Evolutionary conservation across 1,284 basidiomycete species (phyloP).

Genomic region (Cutaneotrichosporon sp.): DNA sequence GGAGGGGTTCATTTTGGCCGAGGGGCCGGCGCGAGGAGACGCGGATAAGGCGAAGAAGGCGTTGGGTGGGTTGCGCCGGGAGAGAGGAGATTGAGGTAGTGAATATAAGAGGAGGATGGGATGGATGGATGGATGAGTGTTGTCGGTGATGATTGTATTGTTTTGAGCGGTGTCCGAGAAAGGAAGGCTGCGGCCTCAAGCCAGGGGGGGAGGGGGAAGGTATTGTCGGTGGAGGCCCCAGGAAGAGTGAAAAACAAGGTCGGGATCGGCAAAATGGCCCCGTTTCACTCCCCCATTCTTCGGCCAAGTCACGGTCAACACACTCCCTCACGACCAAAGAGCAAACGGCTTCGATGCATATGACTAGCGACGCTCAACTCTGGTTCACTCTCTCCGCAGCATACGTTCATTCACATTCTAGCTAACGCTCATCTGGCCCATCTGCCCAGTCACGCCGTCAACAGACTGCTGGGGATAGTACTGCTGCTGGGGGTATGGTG

Average conservation of each 20-base stretch:
- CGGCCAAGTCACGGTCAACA: background rate
- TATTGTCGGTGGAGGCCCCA: background rate
- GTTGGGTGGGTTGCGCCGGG: background rate
- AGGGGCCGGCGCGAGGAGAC: background rate
- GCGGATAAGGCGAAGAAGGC: too few species aligned
- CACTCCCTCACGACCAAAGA: background rate
- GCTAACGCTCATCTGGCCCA: constrained; percentile 42
- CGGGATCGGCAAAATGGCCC: constrained; percentile 5
- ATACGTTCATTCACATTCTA: constrained; percentile 8
- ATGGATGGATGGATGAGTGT: background rate
- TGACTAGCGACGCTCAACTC: background rate
- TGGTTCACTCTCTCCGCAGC: background rate
- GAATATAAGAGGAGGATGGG: background rate
- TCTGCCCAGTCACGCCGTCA: constrained; percentile 28
- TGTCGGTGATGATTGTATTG: background rate
- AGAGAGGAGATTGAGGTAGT: background rate
- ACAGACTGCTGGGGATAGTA: constrained; percentile 20
- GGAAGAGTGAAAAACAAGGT: constrained; percentile 1
- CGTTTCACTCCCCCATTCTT: background rate
- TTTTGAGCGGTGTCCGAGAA: background rate
- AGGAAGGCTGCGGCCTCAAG: background rate
- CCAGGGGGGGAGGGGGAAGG: background rate
- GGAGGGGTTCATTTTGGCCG: background rate
- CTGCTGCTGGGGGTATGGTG: constrained; percentile 21
- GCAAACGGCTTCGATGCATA: background rate